Conservation (phyloP, 208 protist species). For the Trypanosoma platydactyli region DNA sequence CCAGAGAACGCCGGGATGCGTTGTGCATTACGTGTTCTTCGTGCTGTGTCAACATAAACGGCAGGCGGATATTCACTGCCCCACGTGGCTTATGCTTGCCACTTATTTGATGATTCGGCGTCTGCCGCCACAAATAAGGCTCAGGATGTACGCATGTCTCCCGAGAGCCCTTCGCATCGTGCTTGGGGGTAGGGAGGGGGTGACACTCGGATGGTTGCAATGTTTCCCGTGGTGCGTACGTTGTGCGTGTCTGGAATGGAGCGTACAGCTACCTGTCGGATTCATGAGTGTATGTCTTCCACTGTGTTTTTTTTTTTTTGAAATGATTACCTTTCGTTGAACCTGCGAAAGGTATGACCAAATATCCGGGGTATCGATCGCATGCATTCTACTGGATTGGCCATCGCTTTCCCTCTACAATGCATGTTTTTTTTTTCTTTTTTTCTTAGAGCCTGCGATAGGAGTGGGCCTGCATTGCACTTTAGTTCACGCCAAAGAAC, state of each 20-base stretch:
- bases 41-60: not conserved
- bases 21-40: too few species aligned
- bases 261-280: too few species aligned
- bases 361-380: not conserved
- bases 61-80: not conserved
- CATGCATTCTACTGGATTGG: not conserved
- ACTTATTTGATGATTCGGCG: not conserved
- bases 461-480: too few species aligned
- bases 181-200: too few species aligned
- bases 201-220: not conserved
- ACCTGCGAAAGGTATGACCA: too few species aligned
- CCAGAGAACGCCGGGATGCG: too few species aligned
- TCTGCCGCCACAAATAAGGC: not conserved
- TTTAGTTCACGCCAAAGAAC: too few species aligned
- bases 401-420: not conserved
- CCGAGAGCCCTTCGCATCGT: not conserved
- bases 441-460: not conserved
- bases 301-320: too few species aligned
- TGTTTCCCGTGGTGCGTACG: not conserved
- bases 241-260: constrained; percentile 11
- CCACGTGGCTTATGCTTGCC: not conserved
- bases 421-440: not conserved
- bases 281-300: too few species aligned
- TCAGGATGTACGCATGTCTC: not conserved
- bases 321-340: too few species aligned